These are phyloP conservation scores for Trichomonas gallinae DNA, from an alignment of 208 protist species.

Conservation along the genomic window DNA sequence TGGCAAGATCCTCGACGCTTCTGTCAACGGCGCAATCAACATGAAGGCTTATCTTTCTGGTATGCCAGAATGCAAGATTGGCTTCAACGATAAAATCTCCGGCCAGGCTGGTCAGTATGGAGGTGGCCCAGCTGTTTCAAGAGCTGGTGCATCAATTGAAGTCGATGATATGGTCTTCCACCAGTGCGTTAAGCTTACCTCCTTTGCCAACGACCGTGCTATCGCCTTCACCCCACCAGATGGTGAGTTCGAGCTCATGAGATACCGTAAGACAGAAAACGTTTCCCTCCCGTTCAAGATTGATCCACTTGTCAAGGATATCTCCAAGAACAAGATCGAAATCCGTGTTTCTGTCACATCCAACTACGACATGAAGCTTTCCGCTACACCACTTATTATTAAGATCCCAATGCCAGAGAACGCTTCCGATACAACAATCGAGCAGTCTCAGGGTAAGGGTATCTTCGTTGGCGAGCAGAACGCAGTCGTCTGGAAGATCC, in stretches of 20 bases:
- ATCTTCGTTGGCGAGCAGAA: conserved; percentile 29
- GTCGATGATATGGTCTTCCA: conserved; percentile 89
- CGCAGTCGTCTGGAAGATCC: conserved; percentile 31
- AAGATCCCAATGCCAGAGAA: conserved; percentile 8
- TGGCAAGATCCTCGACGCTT: conserved; percentile 36
- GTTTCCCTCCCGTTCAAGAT: neutral
- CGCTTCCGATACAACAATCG: conserved; percentile 69
- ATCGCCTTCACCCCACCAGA: conserved; percentile 53
- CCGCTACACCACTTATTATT: neutral
- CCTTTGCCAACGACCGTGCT: conserved; percentile 68
- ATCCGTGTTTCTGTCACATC: neutral
- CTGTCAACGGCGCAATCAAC: conserved; percentile 58
- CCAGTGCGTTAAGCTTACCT: conserved; percentile 77
- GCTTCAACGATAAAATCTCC: conserved; percentile 40
- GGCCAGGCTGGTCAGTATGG: conserved; percentile 22
- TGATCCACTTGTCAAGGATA: neutral
- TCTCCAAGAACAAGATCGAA: neutral
- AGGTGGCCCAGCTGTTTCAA: neutral
- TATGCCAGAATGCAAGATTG: conserved; percentile 92
- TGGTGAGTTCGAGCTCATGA: conserved; percentile 88
- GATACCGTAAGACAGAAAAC: conserved; percentile 53
- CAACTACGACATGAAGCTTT: neutral
- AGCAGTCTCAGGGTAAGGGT: conserved; percentile 31
- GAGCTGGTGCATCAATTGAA: conserved; percentile 40
- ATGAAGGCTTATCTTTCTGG: conserved; percentile 89